phyloP scores from a whole-genome alignment of 2,329 filamentous ascomycete species.

The Alternaria angustiovoidea region DNA sequence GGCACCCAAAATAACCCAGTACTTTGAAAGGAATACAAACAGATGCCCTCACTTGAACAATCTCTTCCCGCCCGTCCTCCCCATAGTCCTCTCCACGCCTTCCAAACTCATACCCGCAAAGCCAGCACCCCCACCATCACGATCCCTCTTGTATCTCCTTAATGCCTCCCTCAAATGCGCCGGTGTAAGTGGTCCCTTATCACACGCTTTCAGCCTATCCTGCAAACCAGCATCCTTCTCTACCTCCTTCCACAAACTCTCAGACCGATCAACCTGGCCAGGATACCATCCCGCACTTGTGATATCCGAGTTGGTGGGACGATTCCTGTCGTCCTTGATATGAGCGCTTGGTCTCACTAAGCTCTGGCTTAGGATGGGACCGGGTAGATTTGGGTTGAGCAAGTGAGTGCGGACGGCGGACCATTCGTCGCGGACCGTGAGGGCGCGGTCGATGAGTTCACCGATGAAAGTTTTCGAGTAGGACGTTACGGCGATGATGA shows the following conservation, averaged over 20 bases:
- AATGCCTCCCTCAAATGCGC: constrained; percentile 79
- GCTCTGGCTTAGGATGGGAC: constrained; percentile 34
- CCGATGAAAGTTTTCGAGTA: constrained; percentile 81
- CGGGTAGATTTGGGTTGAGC: constrained; percentile 42
- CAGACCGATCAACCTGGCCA: constrained; percentile 32
- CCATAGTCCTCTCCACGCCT: constrained; percentile 55
- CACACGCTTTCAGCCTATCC: constrained; percentile 42
- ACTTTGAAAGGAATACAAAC: neutral
- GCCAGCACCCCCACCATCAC: constrained; percentile 68
- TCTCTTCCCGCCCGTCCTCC: constrained; percentile 55
- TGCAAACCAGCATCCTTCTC: constrained; percentile 31
- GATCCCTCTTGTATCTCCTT: constrained; percentile 69
- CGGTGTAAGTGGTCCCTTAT: constrained; percentile 69
- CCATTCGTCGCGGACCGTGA: constrained; percentile 77
- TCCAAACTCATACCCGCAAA: constrained; percentile 60
- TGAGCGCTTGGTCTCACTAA: constrained; percentile 42
- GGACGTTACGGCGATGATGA: constrained; percentile 77
- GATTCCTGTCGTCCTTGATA: constrained; percentile 37
- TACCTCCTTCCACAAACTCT: constrained; percentile 42
- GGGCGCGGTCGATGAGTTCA: constrained; percentile 76
- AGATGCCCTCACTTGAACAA: constrained; percentile 51
- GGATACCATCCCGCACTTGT: constrained; percentile 34
- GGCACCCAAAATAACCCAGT: neutral
- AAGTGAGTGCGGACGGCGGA: constrained; percentile 57
- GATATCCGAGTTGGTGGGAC: constrained; percentile 40